Evolutionary conservation across 441 rosid genomes (phyloP), one percentile per base, ranked within the genome.

Genomic region (Cnidoscolus chayamansa): DNA sequence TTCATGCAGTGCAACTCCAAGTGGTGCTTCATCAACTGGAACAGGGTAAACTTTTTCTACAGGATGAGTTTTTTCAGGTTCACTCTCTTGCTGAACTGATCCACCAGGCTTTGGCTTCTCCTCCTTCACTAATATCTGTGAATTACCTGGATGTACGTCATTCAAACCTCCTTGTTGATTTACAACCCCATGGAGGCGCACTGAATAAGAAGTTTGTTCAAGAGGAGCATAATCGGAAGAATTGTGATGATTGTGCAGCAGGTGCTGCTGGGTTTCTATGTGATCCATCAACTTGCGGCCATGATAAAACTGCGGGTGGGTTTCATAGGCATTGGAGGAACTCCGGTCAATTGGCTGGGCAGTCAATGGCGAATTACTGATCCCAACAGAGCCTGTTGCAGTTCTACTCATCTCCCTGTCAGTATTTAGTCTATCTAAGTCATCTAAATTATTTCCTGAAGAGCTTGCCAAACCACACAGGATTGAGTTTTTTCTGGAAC

Each of bases 371-470:
- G 84, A 80, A 81, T 79, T 64, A 32, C 85, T 79, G 74, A 81
- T 81, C 47, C 82, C 83, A 73, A 74, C 76, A 45, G 87, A 72
- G 71, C 75, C 81, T 72, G 81, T 70, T 56, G 65, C 84, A 70
- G 66, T 84, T 77, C 86, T 79, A 74, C 67, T 82, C 35, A 79
- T 68, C 77, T 80, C 89, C 63, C 50, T 62, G 53, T 81, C 88
- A 74, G 43, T 66, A 72, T 78, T 84, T 53, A 73, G 75, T 60
- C 83, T 74, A 48, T 72, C 85, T 47, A 81, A 77, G 70, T 87
- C 97, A 75, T 87, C 86, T 62, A 90, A 74, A 76, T 89, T 89
- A 68, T 84, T 86, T 67, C 79, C 84, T 1, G 88, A 79, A 70
- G 88, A 76, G 79, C 77, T 81, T 74, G 78, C 77, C 66, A 83